phyloP scores from a whole-genome alignment of 1,139 yeast genomes.

The Yamadazyma songkhlaensis region DNA sequence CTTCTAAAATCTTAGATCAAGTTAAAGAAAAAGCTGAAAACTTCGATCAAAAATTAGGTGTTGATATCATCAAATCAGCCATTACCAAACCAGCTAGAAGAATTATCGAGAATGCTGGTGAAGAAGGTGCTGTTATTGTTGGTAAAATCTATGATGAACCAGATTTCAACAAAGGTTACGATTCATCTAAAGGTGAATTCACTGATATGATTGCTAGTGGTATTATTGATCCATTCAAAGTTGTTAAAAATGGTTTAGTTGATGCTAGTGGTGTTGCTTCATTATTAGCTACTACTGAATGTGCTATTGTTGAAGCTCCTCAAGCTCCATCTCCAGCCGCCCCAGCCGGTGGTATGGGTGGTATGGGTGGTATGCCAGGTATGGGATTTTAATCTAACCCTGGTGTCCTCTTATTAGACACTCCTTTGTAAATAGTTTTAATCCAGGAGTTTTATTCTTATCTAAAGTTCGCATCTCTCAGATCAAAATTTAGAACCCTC shows the following conservation, averaged over 20 bases:
- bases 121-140: slow-evolving; percentile 96
- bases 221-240: slow-evolving; percentile 98
- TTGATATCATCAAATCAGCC: slow-evolving; percentile 91
- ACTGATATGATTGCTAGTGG: slow-evolving; percentile 97
- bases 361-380: slow-evolving; percentile 37
- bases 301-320: slow-evolving; percentile 97
- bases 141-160: slow-evolving; percentile 90
- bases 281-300: slow-evolving; percentile 95
- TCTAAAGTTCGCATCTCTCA: background rate
- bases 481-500: background rate
- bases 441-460: slow-evolving; percentile 5
- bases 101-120: slow-evolving; percentile 98
- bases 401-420: background rate
- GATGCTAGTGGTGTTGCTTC: slow-evolving; percentile 99
- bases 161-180: slow-evolving; percentile 90
- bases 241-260: slow-evolving; percentile 93
- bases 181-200: slow-evolving; percentile 90
- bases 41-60: slow-evolving; percentile 98
- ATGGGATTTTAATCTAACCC: slow-evolving; percentile 14
- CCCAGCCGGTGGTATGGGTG: slow-evolving; percentile 54
- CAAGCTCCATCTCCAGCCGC: slow-evolving; percentile 75
- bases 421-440: slow-evolving; percentile 12
- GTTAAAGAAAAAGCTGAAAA: slow-evolving; percentile 69
- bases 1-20: slow-evolving; percentile 75
- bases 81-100: slow-evolving; percentile 96